phyloP scores from a whole-genome alignment of 768 basidiomycete genomes.

The Rhizopogon rudus region DNA sequence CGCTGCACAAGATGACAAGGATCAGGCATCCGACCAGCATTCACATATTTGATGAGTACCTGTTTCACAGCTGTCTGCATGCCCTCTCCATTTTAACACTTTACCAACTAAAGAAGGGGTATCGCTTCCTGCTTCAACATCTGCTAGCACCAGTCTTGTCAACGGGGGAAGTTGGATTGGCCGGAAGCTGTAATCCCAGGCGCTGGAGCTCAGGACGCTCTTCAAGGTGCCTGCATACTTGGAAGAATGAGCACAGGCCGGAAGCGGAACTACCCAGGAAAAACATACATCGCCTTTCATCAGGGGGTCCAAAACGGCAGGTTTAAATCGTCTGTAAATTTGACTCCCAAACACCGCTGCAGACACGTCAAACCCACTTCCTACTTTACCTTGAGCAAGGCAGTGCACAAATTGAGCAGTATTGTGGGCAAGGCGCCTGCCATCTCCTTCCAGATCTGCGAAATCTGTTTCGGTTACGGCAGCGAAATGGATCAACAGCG shows the following conservation, averaged over 20 bases:
- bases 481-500: constrained; percentile 71
- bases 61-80: constrained; percentile 53
- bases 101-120: constrained; percentile 92
- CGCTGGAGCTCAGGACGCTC: constrained; percentile 57
- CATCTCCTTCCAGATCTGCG: constrained; percentile 35
- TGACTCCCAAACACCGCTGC: constrained; percentile 95
- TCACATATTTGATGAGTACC: constrained; percentile 31
- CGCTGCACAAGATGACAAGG: constrained; percentile 34
- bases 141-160: constrained; percentile 84
- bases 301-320: constrained; percentile 57
- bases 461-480: constrained; percentile 54
- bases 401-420: constrained; percentile 94
- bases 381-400: constrained; percentile 95
- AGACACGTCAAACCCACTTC: constrained; percentile 95
- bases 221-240: constrained; percentile 12
- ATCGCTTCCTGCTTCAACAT: constrained; percentile 94
- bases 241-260: neutral
- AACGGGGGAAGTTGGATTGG: constrained; percentile 81
- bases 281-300: constrained; percentile 42
- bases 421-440: constrained; percentile 76
- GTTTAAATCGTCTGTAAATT: constrained; percentile 83
- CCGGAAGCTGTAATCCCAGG: constrained; percentile 69
- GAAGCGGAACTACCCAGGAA: neutral
- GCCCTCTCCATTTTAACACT: constrained; percentile 74
- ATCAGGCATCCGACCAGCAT: neutral